Conservation (phyloP, 2,329 filamentous ascomycete genomes). For the Trichoderma sp. region DNA sequence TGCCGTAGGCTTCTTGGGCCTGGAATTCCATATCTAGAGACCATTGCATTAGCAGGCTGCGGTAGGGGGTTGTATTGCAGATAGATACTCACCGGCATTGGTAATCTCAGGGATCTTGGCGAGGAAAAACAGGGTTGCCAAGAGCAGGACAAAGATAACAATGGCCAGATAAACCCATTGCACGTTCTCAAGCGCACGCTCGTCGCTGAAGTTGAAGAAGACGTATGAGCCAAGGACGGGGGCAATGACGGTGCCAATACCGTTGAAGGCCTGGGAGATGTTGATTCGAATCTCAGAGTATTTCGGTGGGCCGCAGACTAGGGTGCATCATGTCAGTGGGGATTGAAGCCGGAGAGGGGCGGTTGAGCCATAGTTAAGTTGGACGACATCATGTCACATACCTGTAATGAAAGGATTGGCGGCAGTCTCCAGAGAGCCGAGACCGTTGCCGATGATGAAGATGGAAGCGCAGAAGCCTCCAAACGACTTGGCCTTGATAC, state of each 20-base stretch:
- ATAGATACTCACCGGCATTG: conserved; percentile 34
- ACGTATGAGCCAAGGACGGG: conserved; percentile 70
- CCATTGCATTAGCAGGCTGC: conserved; percentile 8
- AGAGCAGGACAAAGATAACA: conserved; percentile 64
- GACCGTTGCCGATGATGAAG: conserved; percentile 71
- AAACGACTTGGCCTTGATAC: conserved; percentile 62
- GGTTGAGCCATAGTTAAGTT: neutral
- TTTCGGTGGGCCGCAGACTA: conserved; percentile 57
- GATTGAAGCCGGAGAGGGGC: neutral
- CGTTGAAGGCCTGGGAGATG: conserved; percentile 73
- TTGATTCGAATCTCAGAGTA: conserved; percentile 74
- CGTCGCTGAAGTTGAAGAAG: conserved; percentile 63
- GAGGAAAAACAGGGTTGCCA: conserved; percentile 65
- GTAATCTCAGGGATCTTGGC: conserved; percentile 70
- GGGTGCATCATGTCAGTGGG: neutral
- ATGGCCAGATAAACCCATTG: conserved; percentile 77
- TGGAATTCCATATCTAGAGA: conserved; percentile 60
- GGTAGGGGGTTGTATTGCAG: neutral
- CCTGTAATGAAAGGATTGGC: conserved; percentile 71
- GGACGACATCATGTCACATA: conserved; percentile 30
- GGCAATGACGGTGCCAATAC: conserved; percentile 68
- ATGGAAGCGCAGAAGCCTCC: conserved; percentile 69
- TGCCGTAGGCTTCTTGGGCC: conserved; percentile 51
- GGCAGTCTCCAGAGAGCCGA: conserved; percentile 72
- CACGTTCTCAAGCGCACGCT: conserved; percentile 59